Conservation (phyloP, 768 basidiomycete genomes). For the Leccinum incarnatum region DNA sequence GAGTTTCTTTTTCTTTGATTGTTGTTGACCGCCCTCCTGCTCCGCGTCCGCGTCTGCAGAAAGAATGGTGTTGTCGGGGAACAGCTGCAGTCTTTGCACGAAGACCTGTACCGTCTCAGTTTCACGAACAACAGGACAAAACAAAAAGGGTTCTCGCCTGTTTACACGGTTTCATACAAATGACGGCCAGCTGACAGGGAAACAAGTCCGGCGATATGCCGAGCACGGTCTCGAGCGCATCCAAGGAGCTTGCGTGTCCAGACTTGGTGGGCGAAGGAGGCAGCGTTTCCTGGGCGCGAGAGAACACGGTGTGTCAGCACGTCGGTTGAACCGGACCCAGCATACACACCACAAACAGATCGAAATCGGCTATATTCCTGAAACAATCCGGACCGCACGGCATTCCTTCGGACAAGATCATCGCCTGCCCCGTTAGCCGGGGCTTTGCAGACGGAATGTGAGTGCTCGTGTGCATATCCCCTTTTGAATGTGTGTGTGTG, state of each 20-base stretch:
- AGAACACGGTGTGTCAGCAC: background rate
- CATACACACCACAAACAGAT: conserved; percentile 19
- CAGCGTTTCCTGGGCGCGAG: conserved; percentile 17
- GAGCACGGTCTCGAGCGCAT: conserved; percentile 36
- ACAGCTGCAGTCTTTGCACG: conserved; percentile 19
- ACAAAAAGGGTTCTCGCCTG: too few species aligned
- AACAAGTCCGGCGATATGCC: conserved; percentile 42
- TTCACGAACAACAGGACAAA: background rate
- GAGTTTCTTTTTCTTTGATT: conserved; percentile 1
- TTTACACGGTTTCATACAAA: too few species aligned
- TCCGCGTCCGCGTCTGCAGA: conserved; percentile 9
- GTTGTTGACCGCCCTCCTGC: background rate
- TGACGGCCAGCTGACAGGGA: conserved; percentile 35
- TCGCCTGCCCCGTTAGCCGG: conserved; percentile 16
- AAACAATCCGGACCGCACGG: conserved; percentile 35
- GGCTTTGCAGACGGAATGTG: conserved; percentile 25
- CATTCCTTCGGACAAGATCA: conserved; percentile 26
- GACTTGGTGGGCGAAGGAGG: conserved; percentile 17
- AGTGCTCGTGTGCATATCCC: background rate
- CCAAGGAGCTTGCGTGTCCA: conserved; percentile 7
- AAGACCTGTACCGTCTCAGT: conserved; percentile 10
- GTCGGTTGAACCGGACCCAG: background rate
- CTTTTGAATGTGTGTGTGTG: background rate
- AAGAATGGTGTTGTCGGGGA: conserved; percentile 18
- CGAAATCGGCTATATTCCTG: conserved; percentile 24